These are phyloP conservation scores for Gynochthodes officinalis DNA, from an alignment of 257 asterid genomes.

Conservation along the genomic window DNA sequence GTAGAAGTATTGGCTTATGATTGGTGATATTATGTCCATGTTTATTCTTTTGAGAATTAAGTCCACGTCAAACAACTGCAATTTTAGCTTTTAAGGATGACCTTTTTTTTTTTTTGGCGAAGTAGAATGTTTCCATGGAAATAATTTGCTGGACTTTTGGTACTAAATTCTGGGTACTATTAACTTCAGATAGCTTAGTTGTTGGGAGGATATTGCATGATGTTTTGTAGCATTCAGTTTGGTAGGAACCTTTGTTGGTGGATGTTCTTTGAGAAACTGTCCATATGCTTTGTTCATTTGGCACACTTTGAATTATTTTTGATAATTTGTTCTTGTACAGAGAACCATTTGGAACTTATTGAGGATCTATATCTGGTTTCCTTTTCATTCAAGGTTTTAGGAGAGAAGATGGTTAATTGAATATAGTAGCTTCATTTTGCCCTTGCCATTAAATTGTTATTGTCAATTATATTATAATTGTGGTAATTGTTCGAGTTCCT, in stretches of 20 bases:
- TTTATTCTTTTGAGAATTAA: too few species aligned
- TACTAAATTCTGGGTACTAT: neutral
- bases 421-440: neutral
- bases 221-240: neutral
- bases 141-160: neutral
- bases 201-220: neutral
- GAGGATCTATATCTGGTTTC: neutral
- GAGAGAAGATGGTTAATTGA: neutral
- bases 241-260: neutral
- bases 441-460: neutral
- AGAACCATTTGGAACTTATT: neutral
- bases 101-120: too few species aligned
- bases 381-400: neutral
- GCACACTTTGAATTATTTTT: neutral
- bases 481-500: neutral
- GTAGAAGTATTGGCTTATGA: neutral
- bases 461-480: neutral
- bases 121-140: too few species aligned
- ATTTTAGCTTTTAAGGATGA: too few species aligned
- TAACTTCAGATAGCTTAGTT: neutral
- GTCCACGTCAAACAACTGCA: too few species aligned
- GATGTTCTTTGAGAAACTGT: conserved; percentile 1
- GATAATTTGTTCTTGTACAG: neutral
- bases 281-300: neutral
- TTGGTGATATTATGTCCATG: too few species aligned